A percentile compares a stretch with the other conserved stretches of the same genome.
phyloP scores from a whole-genome alignment of 176 grass and related monocot genomes.

The Triticum urartu region DNA sequence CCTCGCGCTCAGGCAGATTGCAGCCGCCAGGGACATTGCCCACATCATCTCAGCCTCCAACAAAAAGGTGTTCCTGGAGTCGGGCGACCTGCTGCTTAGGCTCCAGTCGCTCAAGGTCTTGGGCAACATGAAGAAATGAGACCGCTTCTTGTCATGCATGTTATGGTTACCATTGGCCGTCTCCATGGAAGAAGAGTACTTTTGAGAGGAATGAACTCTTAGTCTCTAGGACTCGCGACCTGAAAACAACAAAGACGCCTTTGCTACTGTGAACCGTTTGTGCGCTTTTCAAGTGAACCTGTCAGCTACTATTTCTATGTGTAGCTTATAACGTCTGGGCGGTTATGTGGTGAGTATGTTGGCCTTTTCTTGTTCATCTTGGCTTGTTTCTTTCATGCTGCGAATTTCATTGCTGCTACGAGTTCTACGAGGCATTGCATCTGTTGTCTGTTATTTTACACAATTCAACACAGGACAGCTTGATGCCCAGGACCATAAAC shows the following conservation, averaged over 20 bases:
- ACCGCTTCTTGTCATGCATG: background rate
- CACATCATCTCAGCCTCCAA: conserved; percentile 63
- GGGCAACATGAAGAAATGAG: conserved; percentile 38
- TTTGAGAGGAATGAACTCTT: background rate
- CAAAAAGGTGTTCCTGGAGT: conserved; percentile 70
- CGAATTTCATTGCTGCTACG: too few species aligned
- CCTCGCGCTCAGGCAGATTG: conserved; percentile 60
- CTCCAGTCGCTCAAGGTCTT: conserved; percentile 47
- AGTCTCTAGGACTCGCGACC: background rate
- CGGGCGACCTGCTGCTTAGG: conserved; percentile 60
- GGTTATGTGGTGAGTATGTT: background rate
- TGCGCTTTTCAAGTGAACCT: conserved; percentile 8
- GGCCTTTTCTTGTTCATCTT: too few species aligned
- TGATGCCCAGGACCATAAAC: too few species aligned
- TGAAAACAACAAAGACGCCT: background rate
- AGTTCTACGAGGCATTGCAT: too few species aligned
- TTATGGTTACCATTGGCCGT: background rate
- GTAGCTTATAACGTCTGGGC: background rate
- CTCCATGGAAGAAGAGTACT: background rate
- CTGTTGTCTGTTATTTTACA: too few species aligned
- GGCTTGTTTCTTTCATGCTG: too few species aligned
- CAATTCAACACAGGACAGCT: too few species aligned
- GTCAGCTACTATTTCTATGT: background rate
- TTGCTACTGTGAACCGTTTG: background rate
- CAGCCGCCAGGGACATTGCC: conserved; percentile 66